Base-by-base conservation (phyloP, 495 filamentous ascomycete genomes). In the Penicillium cataractarum region DNA sequence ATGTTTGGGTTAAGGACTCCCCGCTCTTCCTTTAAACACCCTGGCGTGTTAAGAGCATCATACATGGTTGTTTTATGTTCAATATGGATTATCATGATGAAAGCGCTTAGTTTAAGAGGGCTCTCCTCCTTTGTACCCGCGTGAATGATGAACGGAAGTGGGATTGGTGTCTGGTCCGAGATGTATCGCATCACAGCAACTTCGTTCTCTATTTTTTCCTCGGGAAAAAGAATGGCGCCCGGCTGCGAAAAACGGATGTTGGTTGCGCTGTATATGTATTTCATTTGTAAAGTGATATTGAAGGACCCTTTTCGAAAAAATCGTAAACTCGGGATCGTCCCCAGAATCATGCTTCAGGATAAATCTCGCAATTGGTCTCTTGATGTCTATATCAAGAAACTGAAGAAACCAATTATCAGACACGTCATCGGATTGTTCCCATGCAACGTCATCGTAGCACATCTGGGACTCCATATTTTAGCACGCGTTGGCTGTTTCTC, bases 121-220 rank as follows among this genome's bases (percentile, higher is more conserved):
- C 54, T 68, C 6, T 71, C 64, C 31, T 69, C 49, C 19, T 52
- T 63, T 17, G 63, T 69, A 6, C 73, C 78, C 64, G 61, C 77
- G 57, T 75, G 68, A 6, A 76, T 63, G 50, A 83, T 58, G 26
- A 65, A 68, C 4, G 77, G 76, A 60, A 74, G 69, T 3, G 73
- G 73, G 4, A 81, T 75, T 5, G 69, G 72, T 2, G 77, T 83
- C 21, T 74, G 63, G 19, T 73, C 67, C 12, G 56, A 53, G 46
- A 84, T 55, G 58, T 66, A 83, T 19, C 74, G 70, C 73, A 81
- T 78, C 13, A 75, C 72, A 22, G 76, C 76, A 19, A 77, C 77
- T 54, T 85, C 80, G 40, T 68, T 71, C 6, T 57, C 49, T n/a
- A 73, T 50, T 59, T 79, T 81, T 58, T 81, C 80, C 29, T 72